Evolutionary conservation across 495 filamentous ascomycete genomes (phyloP).

Genomic region (Xylaria intraflava): DNA sequence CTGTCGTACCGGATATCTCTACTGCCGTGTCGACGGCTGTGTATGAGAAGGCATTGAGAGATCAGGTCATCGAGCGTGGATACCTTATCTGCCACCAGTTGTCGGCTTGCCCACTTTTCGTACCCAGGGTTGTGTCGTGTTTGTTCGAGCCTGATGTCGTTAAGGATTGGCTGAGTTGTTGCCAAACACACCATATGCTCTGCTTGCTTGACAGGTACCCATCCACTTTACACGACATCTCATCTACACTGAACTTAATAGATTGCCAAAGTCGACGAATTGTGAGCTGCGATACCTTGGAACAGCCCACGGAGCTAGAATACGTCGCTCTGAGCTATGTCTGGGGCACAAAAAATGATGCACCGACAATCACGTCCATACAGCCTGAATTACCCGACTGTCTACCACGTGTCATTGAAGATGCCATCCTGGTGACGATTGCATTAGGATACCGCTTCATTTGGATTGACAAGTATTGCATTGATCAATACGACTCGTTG

Average conservation of each 20-base stretch:
- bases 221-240: too few species aligned
- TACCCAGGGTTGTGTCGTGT: too few species aligned
- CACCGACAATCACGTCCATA: neutral
- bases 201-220: too few species aligned
- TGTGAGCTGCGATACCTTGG: neutral
- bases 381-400: neutral
- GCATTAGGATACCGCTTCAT: conserved; percentile 18
- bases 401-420: conserved; percentile 15
- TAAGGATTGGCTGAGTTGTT: too few species aligned
- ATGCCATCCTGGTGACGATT: conserved; percentile 18
- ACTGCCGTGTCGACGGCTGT: too few species aligned
- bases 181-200: too few species aligned
- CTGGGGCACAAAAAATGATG: conserved; percentile 7
- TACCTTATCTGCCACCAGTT: too few species aligned
- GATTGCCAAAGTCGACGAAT: neutral
- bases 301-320: neutral
- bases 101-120: too few species aligned
- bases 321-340: conserved; percentile 20
- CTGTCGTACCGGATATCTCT: too few species aligned
- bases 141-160: too few species aligned
- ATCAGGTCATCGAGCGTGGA: too few species aligned
- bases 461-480: conserved; percentile 27
- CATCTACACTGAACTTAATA: neutral
- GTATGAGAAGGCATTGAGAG: too few species aligned
- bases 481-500: conserved; percentile 5